A percentile compares a stretch with the other conserved stretches of the same genome.
Evolutionary conservation across 805 yeast species (phyloP).

Genomic region (Grigorovia jiainica): DNA sequence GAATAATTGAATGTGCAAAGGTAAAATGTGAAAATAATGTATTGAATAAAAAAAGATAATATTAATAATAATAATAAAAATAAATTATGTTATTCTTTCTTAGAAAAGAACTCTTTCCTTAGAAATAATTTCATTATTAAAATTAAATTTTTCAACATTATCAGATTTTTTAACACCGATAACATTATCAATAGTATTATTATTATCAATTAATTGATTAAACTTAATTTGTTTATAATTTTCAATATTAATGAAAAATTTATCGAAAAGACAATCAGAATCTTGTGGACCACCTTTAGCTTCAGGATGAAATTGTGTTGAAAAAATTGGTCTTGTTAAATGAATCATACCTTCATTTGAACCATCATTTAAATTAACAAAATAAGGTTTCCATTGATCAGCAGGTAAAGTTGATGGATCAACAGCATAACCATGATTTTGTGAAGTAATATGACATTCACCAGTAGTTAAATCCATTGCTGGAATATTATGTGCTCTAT

Average conservation of each 20-base stretch:
- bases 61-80: neutral
- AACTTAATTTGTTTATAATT: conserved; percentile 39
- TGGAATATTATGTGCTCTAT: conserved; percentile 98
- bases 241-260: conserved; percentile 63
- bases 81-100: too few relatives aligned
- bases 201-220: conserved; percentile 23
- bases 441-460: conserved; percentile 94
- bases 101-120: conserved; percentile 26
- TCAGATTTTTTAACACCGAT: neutral
- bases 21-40: neutral
- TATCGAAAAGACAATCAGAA: conserved; percentile 83
- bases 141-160: conserved; percentile 11
- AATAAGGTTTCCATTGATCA: conserved; percentile 71
- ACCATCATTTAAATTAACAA: conserved; percentile 87
- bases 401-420: conserved; percentile 66
- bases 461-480: conserved; percentile 85
- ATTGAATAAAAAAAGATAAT: neutral
- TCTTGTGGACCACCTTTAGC: conserved; percentile 99
- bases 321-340: conserved; percentile 75
- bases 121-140: conserved; percentile 20
- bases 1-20: neutral
- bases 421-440: conserved; percentile 97
- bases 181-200: neutral
- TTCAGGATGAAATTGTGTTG: conserved; percentile 98
- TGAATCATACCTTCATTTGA: conserved; percentile 98